Evolutionary conservation across 306 rosid genomes (phyloP), one percentile per base, ranked within the genome.

Genomic region (Trifolium subterraneum): DNA sequence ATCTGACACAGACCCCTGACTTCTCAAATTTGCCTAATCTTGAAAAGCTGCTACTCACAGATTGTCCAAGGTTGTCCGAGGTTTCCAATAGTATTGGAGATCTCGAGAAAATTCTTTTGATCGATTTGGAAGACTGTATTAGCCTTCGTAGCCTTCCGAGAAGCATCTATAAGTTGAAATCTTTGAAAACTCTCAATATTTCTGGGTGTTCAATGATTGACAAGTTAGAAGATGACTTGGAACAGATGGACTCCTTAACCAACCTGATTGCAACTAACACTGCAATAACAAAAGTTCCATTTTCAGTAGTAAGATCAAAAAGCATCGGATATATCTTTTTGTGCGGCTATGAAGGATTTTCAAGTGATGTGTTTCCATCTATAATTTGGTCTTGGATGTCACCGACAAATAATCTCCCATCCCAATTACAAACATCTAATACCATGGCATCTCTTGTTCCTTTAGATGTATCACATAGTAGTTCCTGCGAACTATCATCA

Each of bases 361-460:
- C 67, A 61, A 25, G 7, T 0, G 67, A 61, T 33, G 25, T 61
- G 23, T 61, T 61, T 33, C 67, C 67, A 61, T n/a, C 45, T 61
- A 61, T 61, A 8, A 61, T 31, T 33, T 61, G 14, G 67, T 61
- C 45, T 61, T 33, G 67, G 67, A 61, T 61, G 45, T 61, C 67
- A 15, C 67, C 67, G n/a, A n/a, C 67, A 31, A 31, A 31, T 61
- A 29, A 8, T 15, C 20, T 31, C 12, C 2, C 67, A 15, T 31
- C 67, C 23, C 44, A 8, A 1, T 61, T 55, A 11, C 35, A 55
- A 10, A 4, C 33, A 55, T 22, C n/a, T 55, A n/a, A n/a, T n/a
- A 2, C n/a, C 62, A 55, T 22, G 35, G 20, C 61, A 54, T 19
- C 61, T 54, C 31, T 20, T 54, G 61, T 54, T 19, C 29, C 31